Base-by-base conservation (phyloP, 305 asterid species). In the Fraxinus nigra region DNA sequence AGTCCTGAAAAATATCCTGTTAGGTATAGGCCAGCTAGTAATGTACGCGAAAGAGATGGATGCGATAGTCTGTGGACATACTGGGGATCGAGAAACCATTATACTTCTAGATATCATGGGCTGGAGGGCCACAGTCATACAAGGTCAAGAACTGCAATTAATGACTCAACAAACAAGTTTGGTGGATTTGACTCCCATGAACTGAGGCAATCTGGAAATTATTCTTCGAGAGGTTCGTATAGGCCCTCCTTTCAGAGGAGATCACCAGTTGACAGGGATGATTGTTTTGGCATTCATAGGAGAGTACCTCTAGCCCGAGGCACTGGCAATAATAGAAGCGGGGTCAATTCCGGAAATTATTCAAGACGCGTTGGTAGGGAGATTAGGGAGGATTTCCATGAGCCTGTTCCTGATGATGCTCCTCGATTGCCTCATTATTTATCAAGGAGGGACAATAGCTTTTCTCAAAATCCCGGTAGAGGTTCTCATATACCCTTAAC, bases 41-140 rank as follows among this genome's bases (percentile, higher is more conserved):
- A 82, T 48, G 88, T 67, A 51, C 87, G 78, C 63, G 93, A 85
- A 79, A 88, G 91, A 84, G 90, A 84, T 81, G 91, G 84, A 82
- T 90, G 70, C 67, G 83, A 85, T 43, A 74, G 82, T 85, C 90
- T 83, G 78, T 88, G 89, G 89, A 79, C 80, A 70, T 87, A 85
- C 76, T 87, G 91, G 97, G 90, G 85, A 81, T 82, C 94, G 1
- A 94, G 90, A 88, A 78, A 83, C 83, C 90, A 88, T 35, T 85
- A 81, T 81, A 63, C 87, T 26, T 84, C 92, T 80, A 83, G 63
- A 77, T 85, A 87, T 88, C 88, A 87, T 76, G 91, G 87, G 69
- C 51, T 75, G 0, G 92, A 86, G 59, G 90, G 87, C 87, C 94
- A 85, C 61, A 80, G 72, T 46, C 76, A 80, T 76, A 76, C 85